These are phyloP conservation scores for Suhomyces wounanorum DNA, from an alignment of 1,139 yeast genomes.

Conservation along the genomic window DNA sequence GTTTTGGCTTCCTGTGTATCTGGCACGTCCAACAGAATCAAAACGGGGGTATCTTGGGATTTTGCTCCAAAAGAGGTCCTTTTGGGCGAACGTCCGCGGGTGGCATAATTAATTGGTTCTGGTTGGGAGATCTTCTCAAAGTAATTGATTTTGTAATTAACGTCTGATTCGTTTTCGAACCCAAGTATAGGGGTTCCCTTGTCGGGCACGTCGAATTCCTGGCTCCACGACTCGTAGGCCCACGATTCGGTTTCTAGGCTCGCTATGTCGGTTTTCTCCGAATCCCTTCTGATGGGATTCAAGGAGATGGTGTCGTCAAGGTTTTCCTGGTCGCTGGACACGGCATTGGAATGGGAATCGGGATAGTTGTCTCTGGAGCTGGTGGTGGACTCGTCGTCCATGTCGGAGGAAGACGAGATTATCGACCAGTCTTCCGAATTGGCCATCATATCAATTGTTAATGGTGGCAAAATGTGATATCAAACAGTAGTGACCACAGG, in stretches of 20 bases:
- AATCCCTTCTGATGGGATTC: slow-evolving; percentile 4
- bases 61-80: neutral
- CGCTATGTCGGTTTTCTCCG: slow-evolving; percentile 2
- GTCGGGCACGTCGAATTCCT: neutral
- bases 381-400: slow-evolving; percentile 38
- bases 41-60: neutral
- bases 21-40: neutral
- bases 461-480: neutral
- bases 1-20: neutral
- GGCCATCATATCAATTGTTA: slow-evolving; percentile 1
- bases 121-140: neutral
- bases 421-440: slow-evolving; percentile 48
- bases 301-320: slow-evolving; percentile 11
- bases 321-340: slow-evolving; percentile 1
- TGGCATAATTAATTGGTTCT: neutral
- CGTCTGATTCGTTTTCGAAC: neutral
- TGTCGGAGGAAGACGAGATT: slow-evolving; percentile 46
- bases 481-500: neutral
- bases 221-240: slow-evolving; percentile 4
- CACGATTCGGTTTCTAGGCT: neutral
- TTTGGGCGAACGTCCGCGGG: neutral
- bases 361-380: slow-evolving; percentile 10
- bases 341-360: neutral
- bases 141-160: neutral
- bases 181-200: neutral